A percentile compares a stretch with the other conserved stretches of the same genome.
Evolutionary conservation across 345 rosid genomes (phyloP).

Genomic region (Psidium guajava): DNA sequence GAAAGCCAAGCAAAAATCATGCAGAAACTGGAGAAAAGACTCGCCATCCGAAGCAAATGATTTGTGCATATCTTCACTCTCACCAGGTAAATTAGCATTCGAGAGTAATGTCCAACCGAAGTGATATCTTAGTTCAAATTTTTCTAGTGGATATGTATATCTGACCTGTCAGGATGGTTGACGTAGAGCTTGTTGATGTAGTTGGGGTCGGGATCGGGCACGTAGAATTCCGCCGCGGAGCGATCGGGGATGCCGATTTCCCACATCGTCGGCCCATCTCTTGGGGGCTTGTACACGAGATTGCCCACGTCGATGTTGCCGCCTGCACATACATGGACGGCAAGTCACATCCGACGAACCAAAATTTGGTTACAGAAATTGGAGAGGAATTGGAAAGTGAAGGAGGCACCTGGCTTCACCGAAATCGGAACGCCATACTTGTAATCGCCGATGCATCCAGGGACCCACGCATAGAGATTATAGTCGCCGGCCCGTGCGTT

Average conservation of each 20-base stretch:
- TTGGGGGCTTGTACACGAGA: conserved; percentile 42
- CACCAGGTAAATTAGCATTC: neutral
- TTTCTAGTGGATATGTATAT: neutral
- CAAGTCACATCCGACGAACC: neutral
- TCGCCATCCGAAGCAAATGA: neutral
- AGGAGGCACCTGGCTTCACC: conserved; percentile 38
- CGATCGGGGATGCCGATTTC: conserved; percentile 65
- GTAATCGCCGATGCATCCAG: conserved; percentile 82
- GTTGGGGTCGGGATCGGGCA: conserved; percentile 46
- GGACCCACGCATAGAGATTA: conserved; percentile 70
- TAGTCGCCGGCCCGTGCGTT: conserved; percentile 39
- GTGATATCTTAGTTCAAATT: neutral
- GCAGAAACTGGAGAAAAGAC: neutral
- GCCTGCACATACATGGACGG: conserved; percentile 12
- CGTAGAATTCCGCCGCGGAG: conserved; percentile 46
- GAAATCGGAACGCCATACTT: conserved; percentile 23
- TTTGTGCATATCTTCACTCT: neutral
- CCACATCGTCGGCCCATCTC: conserved; percentile 63
- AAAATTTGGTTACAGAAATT: neutral
- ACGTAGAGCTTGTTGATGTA: conserved; percentile 41
- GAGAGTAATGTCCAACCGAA: neutral
- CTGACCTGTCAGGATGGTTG: conserved; percentile 62
- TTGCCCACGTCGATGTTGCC: conserved; percentile 22
- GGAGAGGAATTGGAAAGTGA: neutral
- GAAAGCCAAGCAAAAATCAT: neutral